phyloP scores from a whole-genome alignment of 208 protist species.

The Sergeia podlipaevii region DNA sequence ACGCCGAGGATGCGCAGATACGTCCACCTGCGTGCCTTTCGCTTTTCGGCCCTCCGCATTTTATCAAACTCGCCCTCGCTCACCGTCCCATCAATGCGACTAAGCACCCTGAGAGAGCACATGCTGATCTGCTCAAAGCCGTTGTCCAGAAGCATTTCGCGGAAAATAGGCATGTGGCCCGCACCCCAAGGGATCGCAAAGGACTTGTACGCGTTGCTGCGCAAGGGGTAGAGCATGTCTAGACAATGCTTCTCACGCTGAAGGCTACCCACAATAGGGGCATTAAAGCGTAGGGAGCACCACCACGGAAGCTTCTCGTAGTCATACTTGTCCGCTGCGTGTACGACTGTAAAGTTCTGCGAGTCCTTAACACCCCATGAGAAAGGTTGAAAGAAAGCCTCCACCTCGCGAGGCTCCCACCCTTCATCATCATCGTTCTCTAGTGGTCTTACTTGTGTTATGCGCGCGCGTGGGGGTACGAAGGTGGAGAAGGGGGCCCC shows the following conservation, averaged over 20 bases:
- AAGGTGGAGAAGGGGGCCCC: constrained; percentile 67
- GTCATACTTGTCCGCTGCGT: constrained; percentile 87
- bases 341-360: constrained; percentile 68
- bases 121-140: constrained; percentile 65
- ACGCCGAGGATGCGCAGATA: constrained; percentile 20
- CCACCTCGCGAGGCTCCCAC: constrained; percentile 76
- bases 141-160: constrained; percentile 84
- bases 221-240: constrained; percentile 63
- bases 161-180: constrained; percentile 81
- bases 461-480: constrained; percentile 46
- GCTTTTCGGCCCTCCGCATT: constrained; percentile 37
- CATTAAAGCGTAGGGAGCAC: constrained; percentile 75
- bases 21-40: constrained; percentile 14
- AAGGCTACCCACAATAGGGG: constrained; percentile 62
- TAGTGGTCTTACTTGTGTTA: constrained; percentile 22
- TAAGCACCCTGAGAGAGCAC: constrained; percentile 62
- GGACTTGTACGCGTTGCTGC: constrained; percentile 56
- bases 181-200: constrained; percentile 87
- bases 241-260: constrained; percentile 77
- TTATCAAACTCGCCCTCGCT: constrained; percentile 66
- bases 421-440: constrained; percentile 79
- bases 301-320: constrained; percentile 81
- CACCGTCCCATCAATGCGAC: constrained; percentile 56
- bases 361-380: constrained; percentile 84
- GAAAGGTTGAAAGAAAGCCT: constrained; percentile 80